These are phyloP conservation scores for Stropharia rugosoannulata DNA, from an alignment of 768 basidiomycete species.

Conservation along the genomic window DNA sequence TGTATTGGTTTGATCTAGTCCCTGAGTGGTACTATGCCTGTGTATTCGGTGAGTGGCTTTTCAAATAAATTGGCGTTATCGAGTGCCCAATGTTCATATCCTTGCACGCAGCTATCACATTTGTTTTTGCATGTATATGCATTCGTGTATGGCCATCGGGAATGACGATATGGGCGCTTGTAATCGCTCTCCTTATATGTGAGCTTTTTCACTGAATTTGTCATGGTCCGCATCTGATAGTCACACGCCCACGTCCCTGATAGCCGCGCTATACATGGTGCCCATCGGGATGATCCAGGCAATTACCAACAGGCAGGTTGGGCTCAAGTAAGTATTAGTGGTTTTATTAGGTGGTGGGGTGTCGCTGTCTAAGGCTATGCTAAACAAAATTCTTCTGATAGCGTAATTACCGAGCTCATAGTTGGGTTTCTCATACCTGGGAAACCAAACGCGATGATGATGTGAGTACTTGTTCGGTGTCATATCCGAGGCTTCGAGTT, in stretches of 20 bases:
- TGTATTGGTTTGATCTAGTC: conserved; percentile 30
- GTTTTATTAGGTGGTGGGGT: neutral
- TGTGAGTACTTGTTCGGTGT: conserved; percentile 15
- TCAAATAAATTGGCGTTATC: neutral
- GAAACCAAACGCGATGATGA: conserved; percentile 8
- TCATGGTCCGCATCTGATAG: no score
- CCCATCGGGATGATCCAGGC: conserved; percentile 81
- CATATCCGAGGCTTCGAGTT: neutral
- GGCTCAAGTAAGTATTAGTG: conserved; percentile 36
- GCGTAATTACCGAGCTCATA: conserved; percentile 74
- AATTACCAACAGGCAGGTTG: conserved; percentile 78
- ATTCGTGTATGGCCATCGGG: conserved; percentile 65
- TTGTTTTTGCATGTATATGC: conserved; percentile 59
- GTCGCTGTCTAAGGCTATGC: neutral
- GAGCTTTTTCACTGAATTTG: conserved; percentile 11
- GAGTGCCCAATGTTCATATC: neutral
- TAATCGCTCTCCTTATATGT: conserved; percentile 50
- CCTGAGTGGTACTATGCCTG: conserved; percentile 64
- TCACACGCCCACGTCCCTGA: neutral
- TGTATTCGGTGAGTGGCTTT: conserved; percentile 37
- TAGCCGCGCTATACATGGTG: conserved; percentile 58
- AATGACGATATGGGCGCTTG: conserved; percentile 68
- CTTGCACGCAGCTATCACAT: conserved; percentile 39
- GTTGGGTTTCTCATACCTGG: conserved; percentile 56
- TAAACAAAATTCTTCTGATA: conserved; percentile 13